Evolutionary conservation across 1,284 basidiomycete species (phyloP), one percentile per base, ranked within the genome.

Genomic region (Cutaneotrichosporon sp.): DNA sequence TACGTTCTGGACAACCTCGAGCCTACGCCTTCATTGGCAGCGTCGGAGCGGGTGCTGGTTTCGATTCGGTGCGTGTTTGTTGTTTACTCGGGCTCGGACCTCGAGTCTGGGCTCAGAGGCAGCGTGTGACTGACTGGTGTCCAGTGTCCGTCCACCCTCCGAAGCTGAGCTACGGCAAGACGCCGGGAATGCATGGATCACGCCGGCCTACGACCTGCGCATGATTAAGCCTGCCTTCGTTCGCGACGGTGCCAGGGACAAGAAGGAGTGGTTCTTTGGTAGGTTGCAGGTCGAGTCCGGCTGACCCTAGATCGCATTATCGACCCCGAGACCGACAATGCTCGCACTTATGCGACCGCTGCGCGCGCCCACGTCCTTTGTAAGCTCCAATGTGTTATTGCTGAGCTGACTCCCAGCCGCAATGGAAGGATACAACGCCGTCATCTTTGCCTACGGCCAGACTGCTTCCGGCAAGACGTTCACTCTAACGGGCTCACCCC

Each of bases 391-490:
- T 17, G 4, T 16, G 19, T 4, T 0, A 0, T 14, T 19, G 16
- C 3, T 26, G 14, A 20, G 24, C 12, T 29, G 14, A 38, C 32
- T 32, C 10, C 3, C 62, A 57, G 88, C 90, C 17, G 88, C 91
- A 11, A 96, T 97, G 89, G 90, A 96, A 47, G 94, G 93, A 10
- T 97, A 85, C 78, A 97, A 98, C 70, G 84, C 90, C 11, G 90
- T 97, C 60, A 84, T 94, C 46, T 96, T 96, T 65, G 91, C 91
- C 0, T 94, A 96, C 60, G 91, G 90, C 29, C 73, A 75, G 56
- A 78, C 78, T 1, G 77, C 76, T 2, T 76, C 88, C 17, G 92
- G 92, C 47, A 97, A 96, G 79, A 96, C 92, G 0, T 92, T 88
- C 68, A 96, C 92, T 0, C 82, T 97, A 37, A 81, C 80, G 7